Conservation (phyloP, 148 eudicot species). For the Agrostemma githago region DNA sequence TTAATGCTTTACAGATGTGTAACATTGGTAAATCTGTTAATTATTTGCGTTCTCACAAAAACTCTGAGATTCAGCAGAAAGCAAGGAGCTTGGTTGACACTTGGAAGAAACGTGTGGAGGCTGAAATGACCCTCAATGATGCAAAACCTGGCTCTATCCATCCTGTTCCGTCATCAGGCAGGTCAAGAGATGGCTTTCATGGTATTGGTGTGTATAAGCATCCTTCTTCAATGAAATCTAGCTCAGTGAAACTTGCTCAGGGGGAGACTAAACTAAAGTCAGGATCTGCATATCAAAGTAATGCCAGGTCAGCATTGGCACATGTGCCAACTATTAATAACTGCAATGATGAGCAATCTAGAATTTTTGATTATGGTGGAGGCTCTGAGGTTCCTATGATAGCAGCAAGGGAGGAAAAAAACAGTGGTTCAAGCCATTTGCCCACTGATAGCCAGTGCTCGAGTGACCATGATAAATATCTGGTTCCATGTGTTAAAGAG, state of each 20-base stretch:
- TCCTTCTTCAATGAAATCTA: conserved; percentile 40
- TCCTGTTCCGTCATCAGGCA: conserved; percentile 50
- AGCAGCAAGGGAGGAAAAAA: conserved; percentile 56
- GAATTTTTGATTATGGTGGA: conserved; percentile 28
- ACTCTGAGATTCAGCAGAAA: conserved; percentile 86
- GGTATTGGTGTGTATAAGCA: conserved; percentile 29
- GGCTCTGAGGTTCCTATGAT: conserved; percentile 44
- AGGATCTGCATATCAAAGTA: conserved; percentile 37
- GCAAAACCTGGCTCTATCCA: conserved; percentile 51
- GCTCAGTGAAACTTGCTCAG: conserved; percentile 36
- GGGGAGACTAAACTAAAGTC: conserved; percentile 45
- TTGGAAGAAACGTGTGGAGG: conserved; percentile 98
- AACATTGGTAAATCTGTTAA: conserved; percentile 95
- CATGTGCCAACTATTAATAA: conserved; percentile 28
- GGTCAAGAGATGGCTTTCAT: conserved; percentile 52
- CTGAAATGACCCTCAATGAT: conserved; percentile 74
- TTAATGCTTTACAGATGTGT: conserved; percentile 73
- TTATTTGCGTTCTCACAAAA: conserved; percentile 67
- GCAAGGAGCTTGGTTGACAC: conserved; percentile 84
- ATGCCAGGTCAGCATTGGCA: conserved; percentile 33
- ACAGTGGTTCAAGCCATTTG: conserved; percentile 71
- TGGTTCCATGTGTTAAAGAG: conserved; percentile 43
- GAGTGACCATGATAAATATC: conserved; percentile 45
- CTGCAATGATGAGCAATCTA: conserved; percentile 31
- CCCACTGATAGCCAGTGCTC: conserved; percentile 66